A percentile compares a stretch with the other conserved stretches of the same genome.
These are phyloP conservation scores for Colletotrichum sp. DNA, from an alignment of 2,329 filamentous ascomycete genomes.

Conservation along the genomic window DNA sequence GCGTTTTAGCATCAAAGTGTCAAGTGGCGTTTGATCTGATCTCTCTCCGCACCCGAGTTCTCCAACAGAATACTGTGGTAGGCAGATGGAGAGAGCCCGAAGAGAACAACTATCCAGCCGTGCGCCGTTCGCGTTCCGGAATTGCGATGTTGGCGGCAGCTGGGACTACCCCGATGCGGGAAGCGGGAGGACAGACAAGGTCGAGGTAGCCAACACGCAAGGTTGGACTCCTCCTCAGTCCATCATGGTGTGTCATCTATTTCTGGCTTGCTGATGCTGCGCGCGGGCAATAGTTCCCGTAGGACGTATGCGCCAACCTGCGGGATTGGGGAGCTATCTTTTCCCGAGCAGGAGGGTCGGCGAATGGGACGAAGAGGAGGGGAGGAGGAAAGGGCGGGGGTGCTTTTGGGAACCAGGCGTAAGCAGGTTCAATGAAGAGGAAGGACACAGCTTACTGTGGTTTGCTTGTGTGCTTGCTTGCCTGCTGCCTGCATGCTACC, in stretches of 20 bases:
- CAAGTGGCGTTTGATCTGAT: constrained; percentile 1
- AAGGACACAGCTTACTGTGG: not conserved
- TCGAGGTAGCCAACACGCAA: not conserved
- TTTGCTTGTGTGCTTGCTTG: not conserved
- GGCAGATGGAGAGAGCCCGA: not conserved
- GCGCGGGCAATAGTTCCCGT: not conserved
- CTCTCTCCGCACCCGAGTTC: not conserved
- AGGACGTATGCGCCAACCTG: not conserved
- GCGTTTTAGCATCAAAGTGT: not conserved
- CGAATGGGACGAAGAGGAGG: not conserved
- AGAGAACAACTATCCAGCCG: not conserved
- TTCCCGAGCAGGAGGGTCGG: not conserved
- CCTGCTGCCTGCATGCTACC: not conserved
- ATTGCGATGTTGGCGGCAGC: not conserved
- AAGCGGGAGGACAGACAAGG: not conserved
- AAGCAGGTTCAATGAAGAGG: not conserved
- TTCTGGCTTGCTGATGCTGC: not conserved
- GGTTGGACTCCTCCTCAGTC: not conserved
- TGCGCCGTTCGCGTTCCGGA: not conserved
- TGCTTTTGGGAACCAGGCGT: not conserved
- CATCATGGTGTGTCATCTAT: not conserved
- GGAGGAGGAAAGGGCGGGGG: not conserved
- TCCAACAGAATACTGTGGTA: not conserved
- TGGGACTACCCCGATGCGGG: not conserved
- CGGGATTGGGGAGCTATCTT: not conserved